Conservation (phyloP, 202 grass and related monocot genomes). For the Digitaria exilis region DNA sequence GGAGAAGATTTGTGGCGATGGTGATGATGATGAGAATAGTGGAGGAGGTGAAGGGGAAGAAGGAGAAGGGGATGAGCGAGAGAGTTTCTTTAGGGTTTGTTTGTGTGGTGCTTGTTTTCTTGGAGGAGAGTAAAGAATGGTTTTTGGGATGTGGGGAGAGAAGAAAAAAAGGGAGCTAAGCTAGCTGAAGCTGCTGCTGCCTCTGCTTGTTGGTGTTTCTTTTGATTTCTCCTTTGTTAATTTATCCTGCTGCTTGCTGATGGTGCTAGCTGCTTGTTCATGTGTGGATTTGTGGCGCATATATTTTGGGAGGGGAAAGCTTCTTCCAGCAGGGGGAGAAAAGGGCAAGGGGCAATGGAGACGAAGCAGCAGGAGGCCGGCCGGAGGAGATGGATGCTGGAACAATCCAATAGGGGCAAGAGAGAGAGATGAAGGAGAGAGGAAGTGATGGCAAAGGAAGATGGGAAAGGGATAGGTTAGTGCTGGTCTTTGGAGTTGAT, state of each 20-base stretch:
- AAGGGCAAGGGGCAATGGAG: conserved; percentile 25
- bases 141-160: conserved; percentile 50
- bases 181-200: conserved; percentile 19
- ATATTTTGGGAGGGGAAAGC: conserved; percentile 45
- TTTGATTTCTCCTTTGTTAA: conserved; percentile 42
- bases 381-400: conserved; percentile 15
- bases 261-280: conserved; percentile 35
- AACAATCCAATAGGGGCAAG: conserved; percentile 38
- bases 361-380: conserved; percentile 8
- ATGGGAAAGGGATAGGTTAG: conserved; percentile 55
- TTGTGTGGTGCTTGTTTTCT: conserved; percentile 67
- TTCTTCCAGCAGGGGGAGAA: not conserved
- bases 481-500: conserved; percentile 49
- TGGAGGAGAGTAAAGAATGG: conserved; percentile 74
- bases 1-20: conserved; percentile 26
- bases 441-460: conserved; percentile 49
- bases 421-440: conserved; percentile 22
- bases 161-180: conserved; percentile 27
- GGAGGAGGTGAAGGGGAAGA: not conserved
- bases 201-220: conserved; percentile 11
- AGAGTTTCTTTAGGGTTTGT: conserved; percentile 62
- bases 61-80: not conserved
- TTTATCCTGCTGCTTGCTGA: conserved; percentile 39
- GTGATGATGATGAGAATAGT: conserved; percentile 37
- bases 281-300: conserved; percentile 41